Evolutionary conservation across 169 alveolate species (phyloP), one percentile per base, ranked within the genome.

Genomic region (Condylostoma magnum): DNA sequence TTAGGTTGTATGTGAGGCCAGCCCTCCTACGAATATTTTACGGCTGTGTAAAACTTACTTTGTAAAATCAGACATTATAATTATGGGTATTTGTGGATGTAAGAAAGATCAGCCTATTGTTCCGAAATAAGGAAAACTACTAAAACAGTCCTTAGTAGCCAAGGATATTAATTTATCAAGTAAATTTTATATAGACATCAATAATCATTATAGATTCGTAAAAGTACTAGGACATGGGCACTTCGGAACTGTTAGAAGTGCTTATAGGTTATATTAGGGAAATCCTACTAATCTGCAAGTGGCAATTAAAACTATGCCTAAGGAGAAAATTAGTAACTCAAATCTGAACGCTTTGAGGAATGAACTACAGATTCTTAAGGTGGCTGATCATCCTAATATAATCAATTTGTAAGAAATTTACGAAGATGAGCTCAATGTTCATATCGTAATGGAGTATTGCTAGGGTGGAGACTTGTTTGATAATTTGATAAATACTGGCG

Each of bases 321-420:
- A n/a, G n/a, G n/a, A n/a, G n/a, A n/a, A n/a, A n/a, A n/a, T n/a
- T n/a, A n/a, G n/a, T n/a, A n/a, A n/a, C n/a, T n/a, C n/a, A n/a
- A n/a, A n/a, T n/a, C n/a, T n/a, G n/a, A n/a, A n/a, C n/a, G n/a
- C n/a, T n/a, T n/a, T 80, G 54, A 68, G 90, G 54, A 80, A 87
- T 36, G 94, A 87, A 77, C 83, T 87, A 2, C 89, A 74, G 37
- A 86, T 87, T 28, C 65, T 83, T 52, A 87, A 81, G 52, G 75
- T 87, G 69, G 72, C 85, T 25, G 76, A 83, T 46, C 94, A 87
- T 77, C 91, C 90, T 1, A 80, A 78, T 52, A 73, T 86, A 38
- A 69, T 86, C 2, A 71, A 77, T 38, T 47, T 82, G 37, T 57
- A 74, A 56, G 91, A 86, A 31, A 52, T 86, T 34, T 86, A 80